Base-by-base conservation (phyloP, 805 yeast genomes). In the Yarrowia bubula region DNA sequence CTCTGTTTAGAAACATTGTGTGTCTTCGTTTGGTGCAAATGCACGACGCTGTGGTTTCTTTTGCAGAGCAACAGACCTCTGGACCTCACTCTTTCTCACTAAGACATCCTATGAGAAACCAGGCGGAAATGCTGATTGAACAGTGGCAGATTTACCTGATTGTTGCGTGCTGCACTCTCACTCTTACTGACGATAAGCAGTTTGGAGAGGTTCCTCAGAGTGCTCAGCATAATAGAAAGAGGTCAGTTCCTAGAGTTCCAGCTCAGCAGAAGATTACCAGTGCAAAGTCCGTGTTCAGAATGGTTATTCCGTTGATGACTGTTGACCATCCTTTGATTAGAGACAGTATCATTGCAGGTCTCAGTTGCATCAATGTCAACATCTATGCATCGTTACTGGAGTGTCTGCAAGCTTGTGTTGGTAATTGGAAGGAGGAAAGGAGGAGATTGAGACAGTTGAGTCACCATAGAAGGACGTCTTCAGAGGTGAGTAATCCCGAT, bases 191-290 rank as follows among this genome's bases (percentile, higher is more conserved):
- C 67, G 96, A 92, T 66, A 97, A 92, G 72, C 85, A 86, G n/a
- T 87, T 76, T 2, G 68, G 70, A 4, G 53, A 79, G 84, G 50
- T 42, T 6, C 42, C 48, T 7, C 66, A 64, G 31, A 63, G 66
- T 6, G n/a, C 66, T 8, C 17, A 43, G 18, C 96, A 89, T 70
- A 86, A 87, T 0, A 79, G 95, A 66, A 92, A 90, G 71, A 87
- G 83, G 70, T 86, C 93, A 0, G 86, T 88, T 70, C 96, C 89
- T 67, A 81, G 89, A 70, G 84, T 89, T 70, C 61, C 61, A 3
- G 90, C 90, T 0, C 97, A 91, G 70, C 96, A 92, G 72, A 88
- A 90, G 60, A 92, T 95, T 65, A 92, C 96, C 1, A 90, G 97
- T 67, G 98, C 97, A 0, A 87, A 88, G 66, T 87, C 96, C 0